These are phyloP conservation scores for Tuctoria greenei DNA, from an alignment of 176 grass and related monocot genomes.

Conservation along the genomic window DNA sequence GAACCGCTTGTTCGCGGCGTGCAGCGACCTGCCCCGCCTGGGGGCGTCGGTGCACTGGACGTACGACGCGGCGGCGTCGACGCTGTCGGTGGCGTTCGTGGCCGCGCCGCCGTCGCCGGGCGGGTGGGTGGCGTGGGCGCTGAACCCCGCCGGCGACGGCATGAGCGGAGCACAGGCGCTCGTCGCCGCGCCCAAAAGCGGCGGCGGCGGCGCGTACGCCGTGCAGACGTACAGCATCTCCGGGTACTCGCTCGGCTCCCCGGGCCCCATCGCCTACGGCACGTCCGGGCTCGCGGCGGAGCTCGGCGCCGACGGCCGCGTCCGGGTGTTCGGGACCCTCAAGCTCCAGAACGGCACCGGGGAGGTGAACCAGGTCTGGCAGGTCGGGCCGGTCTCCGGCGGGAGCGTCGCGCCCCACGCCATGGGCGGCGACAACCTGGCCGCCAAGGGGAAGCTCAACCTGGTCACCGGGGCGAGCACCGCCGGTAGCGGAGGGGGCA, in stretches of 20 bases:
- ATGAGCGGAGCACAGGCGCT: conserved; percentile 65
- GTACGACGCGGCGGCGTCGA: conserved; percentile 41
- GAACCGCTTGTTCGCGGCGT: conserved; percentile 49
- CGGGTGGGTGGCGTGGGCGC: conserved; percentile 67
- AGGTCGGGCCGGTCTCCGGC: conserved; percentile 26
- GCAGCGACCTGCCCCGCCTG: conserved; percentile 57
- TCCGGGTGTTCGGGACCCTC: conserved; percentile 57
- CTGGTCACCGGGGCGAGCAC: conserved; percentile 47
- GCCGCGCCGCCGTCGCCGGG: conserved; percentile 34
- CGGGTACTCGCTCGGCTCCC: not conserved
- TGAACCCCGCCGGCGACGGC: conserved; percentile 46
- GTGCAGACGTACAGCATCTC: conserved; percentile 56
- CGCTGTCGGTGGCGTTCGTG: conserved; percentile 56
- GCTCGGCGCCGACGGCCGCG: conserved; percentile 41
- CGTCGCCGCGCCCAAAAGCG: conserved; percentile 38
- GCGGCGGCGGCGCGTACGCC: conserved; percentile 36
- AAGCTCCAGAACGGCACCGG: conserved; percentile 40
- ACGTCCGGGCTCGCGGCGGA: conserved; percentile 53
- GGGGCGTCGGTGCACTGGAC: conserved; percentile 70
- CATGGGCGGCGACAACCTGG: not conserved
- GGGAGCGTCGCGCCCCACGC: conserved; percentile 25
- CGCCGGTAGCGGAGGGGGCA: conserved; percentile 23
- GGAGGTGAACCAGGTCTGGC: conserved; percentile 75
- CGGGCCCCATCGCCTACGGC: conserved; percentile 21
- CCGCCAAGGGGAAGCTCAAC: conserved; percentile 60